Evolutionary conservation across 2,329 filamentous ascomycete genomes (phyloP), one percentile per base, ranked within the genome.

Genomic region (Knufia petricola): DNA sequence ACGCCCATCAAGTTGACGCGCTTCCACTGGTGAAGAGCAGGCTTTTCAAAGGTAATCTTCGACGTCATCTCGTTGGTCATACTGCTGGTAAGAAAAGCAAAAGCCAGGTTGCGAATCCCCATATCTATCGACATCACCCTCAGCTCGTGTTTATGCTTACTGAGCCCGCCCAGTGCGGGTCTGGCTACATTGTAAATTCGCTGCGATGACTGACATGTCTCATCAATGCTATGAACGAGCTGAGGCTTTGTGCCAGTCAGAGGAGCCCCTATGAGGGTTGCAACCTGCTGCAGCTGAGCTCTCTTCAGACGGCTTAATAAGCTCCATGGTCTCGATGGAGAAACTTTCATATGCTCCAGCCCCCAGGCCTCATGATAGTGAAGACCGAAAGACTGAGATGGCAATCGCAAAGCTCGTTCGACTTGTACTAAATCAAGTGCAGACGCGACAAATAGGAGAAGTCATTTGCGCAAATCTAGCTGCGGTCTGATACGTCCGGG

Each of bases 61-160:
- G 3, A 23, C 15, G 17, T 10, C 6, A 13, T 13, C 21, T 24
- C 26, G 4, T 21, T 10, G 3, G 8, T 26, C n/a, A 47, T 3
- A 12, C 24, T 8, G 15, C 21, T 10, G 2, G 49, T 59, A 26
- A 85, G 64, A 52, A 86, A 72, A 55, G 84, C 85, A 61, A 80
- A 87, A 1, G 85, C 86, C 3, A 94, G 70, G 62, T 94, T 94
- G 37, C 79, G 79, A 55, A 94, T 84, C 3, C 87, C 87, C 78
- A 92, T 84, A 63, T 94, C 87, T 53, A 94, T 83, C 61, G 85
- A 89, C 28, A 92, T 64, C 20, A 92, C 72, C 37, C 81, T 73
- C 56, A 69, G 20, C 36, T 31, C 32, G 2, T 19, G 21, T 34
- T 43, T 39, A 42, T 20, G 17, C 42, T 30, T 10, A 44, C 9